Conservation (phyloP, 2,329 filamentous ascomycete species). For the Fusarium proliferatum region DNA sequence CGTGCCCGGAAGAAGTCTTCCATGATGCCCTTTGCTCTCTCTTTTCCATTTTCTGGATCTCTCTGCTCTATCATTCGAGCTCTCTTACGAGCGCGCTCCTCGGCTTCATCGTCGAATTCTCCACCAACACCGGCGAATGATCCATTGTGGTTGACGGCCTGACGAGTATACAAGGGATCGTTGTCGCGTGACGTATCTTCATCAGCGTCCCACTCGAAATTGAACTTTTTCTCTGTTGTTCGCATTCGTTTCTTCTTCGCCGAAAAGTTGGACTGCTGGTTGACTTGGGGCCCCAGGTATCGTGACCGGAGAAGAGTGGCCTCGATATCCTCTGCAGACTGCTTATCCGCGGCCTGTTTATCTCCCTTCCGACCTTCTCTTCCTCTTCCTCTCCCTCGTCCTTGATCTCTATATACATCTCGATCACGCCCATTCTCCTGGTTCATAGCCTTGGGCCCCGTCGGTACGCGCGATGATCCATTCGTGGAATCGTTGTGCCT, state of each 20-base stretch:
- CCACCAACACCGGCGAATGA: slow-evolving; percentile 62
- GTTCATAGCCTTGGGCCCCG: slow-evolving; percentile 75
- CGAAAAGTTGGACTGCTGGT: slow-evolving; percentile 85
- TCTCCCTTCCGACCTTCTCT: slow-evolving; percentile 50
- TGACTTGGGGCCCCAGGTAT: slow-evolving; percentile 92
- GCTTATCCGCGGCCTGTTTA: slow-evolving; percentile 52
- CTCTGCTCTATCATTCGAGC: slow-evolving; percentile 78
- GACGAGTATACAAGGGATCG: slow-evolving; percentile 76
- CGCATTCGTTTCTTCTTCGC: slow-evolving; percentile 95
- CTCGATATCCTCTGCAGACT: slow-evolving; percentile 72
- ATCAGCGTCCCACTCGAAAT: slow-evolving; percentile 96
- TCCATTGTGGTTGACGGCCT: slow-evolving; percentile 47
- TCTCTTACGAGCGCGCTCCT: slow-evolving; percentile 66
- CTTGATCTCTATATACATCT: slow-evolving; percentile 21
- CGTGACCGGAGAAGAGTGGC: slow-evolving; percentile 79
- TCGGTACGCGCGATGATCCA: slow-evolving; percentile 63
- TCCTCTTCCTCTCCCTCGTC: slow-evolving; percentile 50
- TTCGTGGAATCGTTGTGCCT: slow-evolving; percentile 41
- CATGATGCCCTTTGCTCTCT: slow-evolving; percentile 81
- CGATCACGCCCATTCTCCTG: slow-evolving; percentile 53
- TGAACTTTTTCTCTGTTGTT: slow-evolving; percentile 97
- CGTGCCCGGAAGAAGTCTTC: slow-evolving; percentile 79
- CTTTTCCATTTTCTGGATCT: slow-evolving; percentile 79
- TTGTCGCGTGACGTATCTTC: slow-evolving; percentile 81
- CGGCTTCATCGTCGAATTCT: slow-evolving; percentile 64